Evolutionary conservation across 1,284 basidiomycete genomes (phyloP).

Genomic region (Austroboletus novae-zelandiae): DNA sequence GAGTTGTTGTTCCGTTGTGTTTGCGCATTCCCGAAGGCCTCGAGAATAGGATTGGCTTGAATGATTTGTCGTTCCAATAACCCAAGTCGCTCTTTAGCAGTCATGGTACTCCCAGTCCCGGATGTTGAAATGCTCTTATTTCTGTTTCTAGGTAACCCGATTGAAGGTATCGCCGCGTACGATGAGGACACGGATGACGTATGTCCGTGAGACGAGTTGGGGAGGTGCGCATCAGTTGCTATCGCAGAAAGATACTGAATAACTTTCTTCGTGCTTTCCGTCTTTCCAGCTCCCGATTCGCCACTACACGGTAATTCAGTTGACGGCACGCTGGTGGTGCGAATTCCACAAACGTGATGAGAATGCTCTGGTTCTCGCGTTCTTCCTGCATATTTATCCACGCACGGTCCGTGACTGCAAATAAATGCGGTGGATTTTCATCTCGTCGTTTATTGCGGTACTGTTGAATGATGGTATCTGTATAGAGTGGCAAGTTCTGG

Average conservation of each 20-base stretch:
- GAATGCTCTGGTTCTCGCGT: constrained; percentile 95
- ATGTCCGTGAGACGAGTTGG: constrained; percentile 61
- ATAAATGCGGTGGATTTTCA: constrained; percentile 97
- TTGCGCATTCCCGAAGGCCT: constrained; percentile 98
- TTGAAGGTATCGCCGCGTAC: constrained; percentile 51
- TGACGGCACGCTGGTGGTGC: neutral
- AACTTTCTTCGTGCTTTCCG: constrained; percentile 99
- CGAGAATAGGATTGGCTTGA: constrained; percentile 96
- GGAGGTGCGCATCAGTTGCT: constrained; percentile 75
- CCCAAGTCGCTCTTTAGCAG: constrained; percentile 72
- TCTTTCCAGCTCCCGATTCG: constrained; percentile 99
- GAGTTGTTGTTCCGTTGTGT: constrained; percentile 99
- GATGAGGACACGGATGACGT: constrained; percentile 48
- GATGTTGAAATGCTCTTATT: constrained; percentile 45
- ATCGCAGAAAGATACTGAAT: constrained; percentile 99
- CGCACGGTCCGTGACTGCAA: constrained; percentile 94
- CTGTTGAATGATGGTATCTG: constrained; percentile 87
- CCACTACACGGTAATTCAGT: constrained; percentile 52
- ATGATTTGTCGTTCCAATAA: constrained; percentile 95
- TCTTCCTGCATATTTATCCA: constrained; percentile 99
- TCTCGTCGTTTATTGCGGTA: constrained; percentile 91
- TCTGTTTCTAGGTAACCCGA: constrained; percentile 57
- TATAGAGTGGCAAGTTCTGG: constrained; percentile 89
- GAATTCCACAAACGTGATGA: constrained; percentile 80
- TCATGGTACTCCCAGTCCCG: constrained; percentile 46